Base-by-base conservation (phyloP, 164 flowering plant species). In the Liquidambar formosana region DNA sequence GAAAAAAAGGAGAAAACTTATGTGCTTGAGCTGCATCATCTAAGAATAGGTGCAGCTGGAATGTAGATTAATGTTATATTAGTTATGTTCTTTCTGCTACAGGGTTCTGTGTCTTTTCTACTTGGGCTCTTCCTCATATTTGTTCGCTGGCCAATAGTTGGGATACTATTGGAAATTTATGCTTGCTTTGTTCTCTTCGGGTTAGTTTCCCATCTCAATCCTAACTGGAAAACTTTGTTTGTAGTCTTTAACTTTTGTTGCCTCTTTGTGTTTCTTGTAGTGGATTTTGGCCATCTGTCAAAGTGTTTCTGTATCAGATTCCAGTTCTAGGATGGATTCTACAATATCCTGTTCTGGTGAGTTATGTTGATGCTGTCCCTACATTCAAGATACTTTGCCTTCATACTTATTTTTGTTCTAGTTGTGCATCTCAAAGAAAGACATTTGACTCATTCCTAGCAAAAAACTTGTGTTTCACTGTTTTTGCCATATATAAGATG, bases 141-240 rank as follows among this genome's bases (percentile, higher is more conserved):
- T 74, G 89, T 88, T 62, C 92, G 94, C 43, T 91, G 93, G 93
- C 97, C 94, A 51, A 76, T 91, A 60, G 74, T 78, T 65, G 97
- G 94, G 15, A 89, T 91, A 59, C 59, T 88, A 58, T 66, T 89
- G 51, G 90, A 91, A 77, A 75, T 85, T 54, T 91, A 85, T 81
- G 93, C 93, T 52, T 79, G 84, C 54, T 33, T 89, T 66, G 73
- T 78, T 62, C 85, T 91, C 61, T 91, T 91, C 64, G 79, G 93
- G 97, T 89, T 73, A 65, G 89, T 79, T 69, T 72, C 59, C 57
- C 18, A 9, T 64, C 47, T 61, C 56, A 1, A 46, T 69, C 19
- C 16, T 38, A 27, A 23, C 25, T 49, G 8, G 25, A n/a, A 23
- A 19, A 61, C 8, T 53, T 23, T 27, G 10, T 14, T 26, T 18